Evolutionary conservation across 2,329 filamentous ascomycete species (phyloP), one percentile per base, ranked within the genome.

Genomic region (Colletotrichum simmondsii): DNA sequence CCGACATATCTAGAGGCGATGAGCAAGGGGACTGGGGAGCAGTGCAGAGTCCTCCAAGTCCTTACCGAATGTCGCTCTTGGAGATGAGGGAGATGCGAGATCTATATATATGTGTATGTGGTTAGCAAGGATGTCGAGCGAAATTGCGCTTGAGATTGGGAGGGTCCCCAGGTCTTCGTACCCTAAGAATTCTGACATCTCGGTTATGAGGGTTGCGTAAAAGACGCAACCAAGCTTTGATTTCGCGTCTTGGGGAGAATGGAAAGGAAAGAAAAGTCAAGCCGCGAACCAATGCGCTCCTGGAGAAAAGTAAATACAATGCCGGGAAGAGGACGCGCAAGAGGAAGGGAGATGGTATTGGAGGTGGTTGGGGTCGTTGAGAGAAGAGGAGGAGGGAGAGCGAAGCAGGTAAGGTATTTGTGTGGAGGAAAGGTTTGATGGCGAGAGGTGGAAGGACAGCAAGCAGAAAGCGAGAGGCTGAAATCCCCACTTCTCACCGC

Each of bases 41-140:
- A 53, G 60, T 56, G 71, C 71, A 54, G 66, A 75, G 70, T 72
- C 70, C 70, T 65, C 70, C 70, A 72, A 70, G 70, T 72, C 85
- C 92, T 81, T 89, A 98, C 94, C 95, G 94, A 86, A 98, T 98
- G 86, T 98, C 95, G 85, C 95, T 98, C 88, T 96, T 97, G 74
- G 95, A 98, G 85, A 98, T 97, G 86, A 98, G 91, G 75, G 95
- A 98, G 88, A 98, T 98, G 83, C 94, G 93, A 85, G 95, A 94
- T 85, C 95, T 95, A 84, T 32, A 59, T 64, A 26, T 42, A 0
- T 3, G 26, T 42, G 32, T 64, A 8, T 30, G 30, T 37, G 68
- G 60, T 73, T 53, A 71, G 71, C 61, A 53, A 71, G 53, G 49
- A 49, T 64, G 56, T 54, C 28, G 62, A 65, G 46, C 24, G 62